These are phyloP conservation scores for Xylaria hypoxylon DNA, from an alignment of 2,329 filamentous ascomycete genomes.

Conservation along the genomic window DNA sequence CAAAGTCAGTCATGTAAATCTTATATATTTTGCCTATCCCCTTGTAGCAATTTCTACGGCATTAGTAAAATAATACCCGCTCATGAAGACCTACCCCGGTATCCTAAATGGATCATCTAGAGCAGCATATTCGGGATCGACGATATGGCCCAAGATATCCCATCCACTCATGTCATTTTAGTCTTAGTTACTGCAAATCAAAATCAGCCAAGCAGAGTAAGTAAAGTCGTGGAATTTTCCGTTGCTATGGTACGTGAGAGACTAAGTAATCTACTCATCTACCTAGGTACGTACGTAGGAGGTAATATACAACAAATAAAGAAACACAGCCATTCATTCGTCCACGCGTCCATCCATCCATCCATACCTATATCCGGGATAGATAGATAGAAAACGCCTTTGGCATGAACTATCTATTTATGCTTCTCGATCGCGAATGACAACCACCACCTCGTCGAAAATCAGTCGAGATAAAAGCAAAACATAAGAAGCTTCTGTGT, in stretches of 20 bases:
- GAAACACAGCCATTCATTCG: not conserved
- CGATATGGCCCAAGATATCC: too few species aligned
- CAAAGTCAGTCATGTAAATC: not conserved
- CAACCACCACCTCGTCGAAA: not conserved
- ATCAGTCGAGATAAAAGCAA: not conserved
- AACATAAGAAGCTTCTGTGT: conserved; percentile 7
- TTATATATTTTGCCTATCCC: not conserved
- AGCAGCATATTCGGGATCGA: not conserved
- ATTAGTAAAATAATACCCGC: not conserved
- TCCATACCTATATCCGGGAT: not conserved
- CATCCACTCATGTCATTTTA: not conserved
- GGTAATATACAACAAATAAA: conserved; percentile 4
- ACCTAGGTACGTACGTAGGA: not conserved
- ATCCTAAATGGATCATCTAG: too few species aligned
- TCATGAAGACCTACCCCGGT: not conserved
- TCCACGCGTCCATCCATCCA: too few species aligned
- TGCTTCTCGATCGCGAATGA: not conserved
- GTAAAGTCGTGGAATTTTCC: not conserved
- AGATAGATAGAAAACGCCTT: not conserved
- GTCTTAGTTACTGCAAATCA: not conserved
- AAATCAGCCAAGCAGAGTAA: not conserved
- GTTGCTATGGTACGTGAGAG: not conserved
- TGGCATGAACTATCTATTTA: not conserved
- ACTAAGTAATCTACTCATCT: not conserved
- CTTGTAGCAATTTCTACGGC: too few species aligned